A percentile compares a stretch with the other conserved stretches of the same genome.
These are phyloP conservation scores for Diplodia intermedia DNA, from an alignment of 2,329 filamentous ascomycete species.

Conservation along the genomic window DNA sequence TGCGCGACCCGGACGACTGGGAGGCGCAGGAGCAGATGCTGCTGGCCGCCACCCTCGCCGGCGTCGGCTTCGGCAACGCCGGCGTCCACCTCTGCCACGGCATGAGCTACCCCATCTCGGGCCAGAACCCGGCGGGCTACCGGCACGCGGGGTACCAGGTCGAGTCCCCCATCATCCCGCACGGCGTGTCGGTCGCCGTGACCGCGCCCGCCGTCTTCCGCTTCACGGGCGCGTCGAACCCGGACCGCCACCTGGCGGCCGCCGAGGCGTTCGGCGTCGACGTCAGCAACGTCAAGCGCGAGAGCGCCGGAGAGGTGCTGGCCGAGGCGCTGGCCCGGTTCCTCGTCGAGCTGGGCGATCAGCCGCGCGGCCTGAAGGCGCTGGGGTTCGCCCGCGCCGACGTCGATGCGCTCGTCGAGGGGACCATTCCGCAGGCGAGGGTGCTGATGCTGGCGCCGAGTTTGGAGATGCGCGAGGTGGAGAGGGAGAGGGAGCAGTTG, in stretches of 20 bases:
- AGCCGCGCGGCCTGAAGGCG: constrained; percentile 83
- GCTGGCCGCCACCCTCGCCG: constrained; percentile 89
- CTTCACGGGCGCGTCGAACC: constrained; percentile 90
- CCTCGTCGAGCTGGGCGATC: constrained; percentile 82
- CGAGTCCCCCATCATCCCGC: constrained; percentile 80
- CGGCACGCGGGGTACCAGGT: constrained; percentile 87
- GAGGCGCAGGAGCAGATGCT: constrained; percentile 97
- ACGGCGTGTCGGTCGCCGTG: constrained; percentile 94
- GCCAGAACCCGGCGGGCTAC: constrained; percentile 85
- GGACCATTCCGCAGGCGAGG: constrained; percentile 88
- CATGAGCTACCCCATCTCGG: constrained; percentile 97
- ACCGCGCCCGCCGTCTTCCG: constrained; percentile 92
- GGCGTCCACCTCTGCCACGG: constrained; percentile 90
- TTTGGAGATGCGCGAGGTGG: constrained; percentile 59
- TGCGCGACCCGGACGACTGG: constrained; percentile 84
- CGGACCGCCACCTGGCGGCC: constrained; percentile 86
- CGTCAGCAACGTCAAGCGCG: constrained; percentile 82
- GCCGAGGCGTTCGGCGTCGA: constrained; percentile 93
- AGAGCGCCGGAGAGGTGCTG: constrained; percentile 87
- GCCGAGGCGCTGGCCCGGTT: constrained; percentile 84
- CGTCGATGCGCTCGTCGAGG: constrained; percentile 86
- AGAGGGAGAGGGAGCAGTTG: constrained; percentile 58
- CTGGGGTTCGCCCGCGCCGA: constrained; percentile 80
- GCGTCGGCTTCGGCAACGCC: constrained; percentile 96
- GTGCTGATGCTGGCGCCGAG: constrained; percentile 92